These are phyloP conservation scores for Pleurotus sapidus DNA, from an alignment of 768 basidiomycete genomes.

Conservation along the genomic window DNA sequence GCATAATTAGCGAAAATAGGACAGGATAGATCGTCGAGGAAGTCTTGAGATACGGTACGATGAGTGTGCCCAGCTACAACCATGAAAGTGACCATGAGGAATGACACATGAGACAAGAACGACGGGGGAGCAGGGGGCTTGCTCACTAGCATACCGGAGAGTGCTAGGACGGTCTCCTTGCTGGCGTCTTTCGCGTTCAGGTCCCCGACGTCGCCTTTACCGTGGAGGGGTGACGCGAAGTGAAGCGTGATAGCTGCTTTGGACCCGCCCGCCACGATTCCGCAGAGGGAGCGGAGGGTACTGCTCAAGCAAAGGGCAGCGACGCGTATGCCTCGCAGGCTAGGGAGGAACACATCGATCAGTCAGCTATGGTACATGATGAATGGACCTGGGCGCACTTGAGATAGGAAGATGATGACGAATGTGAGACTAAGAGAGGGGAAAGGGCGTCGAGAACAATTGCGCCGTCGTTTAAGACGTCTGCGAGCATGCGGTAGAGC, in stretches of 20 bases:
- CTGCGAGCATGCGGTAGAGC: constrained; percentile 63
- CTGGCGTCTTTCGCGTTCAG: constrained; percentile 72
- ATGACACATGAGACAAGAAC: too few species aligned
- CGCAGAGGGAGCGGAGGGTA: constrained; percentile 54
- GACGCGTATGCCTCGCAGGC: constrained; percentile 38
- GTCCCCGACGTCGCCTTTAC: constrained; percentile 65
- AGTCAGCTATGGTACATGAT: too few species aligned
- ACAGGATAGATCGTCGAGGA: constrained; percentile 45
- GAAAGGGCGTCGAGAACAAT: constrained; percentile 60
- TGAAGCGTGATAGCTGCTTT: constrained; percentile 69
- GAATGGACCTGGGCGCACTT: not conserved
- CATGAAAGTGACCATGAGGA: not conserved
- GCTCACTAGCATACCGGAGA: constrained; percentile 65
- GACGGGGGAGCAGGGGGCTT: too few species aligned
- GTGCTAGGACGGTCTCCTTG: constrained; percentile 67
- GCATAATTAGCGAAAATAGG: constrained; percentile 46
- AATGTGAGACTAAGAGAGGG: constrained; percentile 43
- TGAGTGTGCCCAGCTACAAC: constrained; percentile 55
- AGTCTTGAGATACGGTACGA: constrained; percentile 54
- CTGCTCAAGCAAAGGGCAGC: constrained; percentile 57
- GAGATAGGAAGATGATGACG: constrained; percentile 14
- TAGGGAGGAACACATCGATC: constrained; percentile 5
- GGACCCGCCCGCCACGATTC: constrained; percentile 64
- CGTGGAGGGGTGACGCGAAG: constrained; percentile 49
- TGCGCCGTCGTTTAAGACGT: constrained; percentile 61